Evolutionary conservation across 768 basidiomycete genomes (phyloP).

Genomic region (Tremella fuciformis): DNA sequence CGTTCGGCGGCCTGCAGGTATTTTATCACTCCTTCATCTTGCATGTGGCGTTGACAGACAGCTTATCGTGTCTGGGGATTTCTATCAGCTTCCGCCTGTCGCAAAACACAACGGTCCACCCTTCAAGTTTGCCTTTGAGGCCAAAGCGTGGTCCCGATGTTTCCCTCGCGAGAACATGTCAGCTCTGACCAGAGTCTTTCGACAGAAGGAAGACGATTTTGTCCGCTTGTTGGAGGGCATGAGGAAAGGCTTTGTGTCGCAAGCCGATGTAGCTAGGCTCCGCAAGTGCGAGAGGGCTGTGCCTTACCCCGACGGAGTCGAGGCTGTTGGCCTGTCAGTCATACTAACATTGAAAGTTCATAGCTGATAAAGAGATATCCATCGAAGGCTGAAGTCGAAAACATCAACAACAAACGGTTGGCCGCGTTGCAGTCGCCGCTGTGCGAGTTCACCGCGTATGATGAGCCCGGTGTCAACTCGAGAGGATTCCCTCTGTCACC

Average conservation of each 20-base stretch:
- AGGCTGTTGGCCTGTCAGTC: slow-evolving; percentile 41
- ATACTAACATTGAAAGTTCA: background rate
- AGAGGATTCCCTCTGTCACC: slow-evolving; percentile 23
- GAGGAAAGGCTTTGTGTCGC: slow-evolving; percentile 39
- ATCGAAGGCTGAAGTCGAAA: slow-evolving; percentile 30
- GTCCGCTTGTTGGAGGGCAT: slow-evolving; percentile 48
- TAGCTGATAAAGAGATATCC: slow-evolving; percentile 31
- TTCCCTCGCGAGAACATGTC: slow-evolving; percentile 34
- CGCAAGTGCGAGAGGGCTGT: slow-evolving; percentile 29
- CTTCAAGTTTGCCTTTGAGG: slow-evolving; percentile 49
- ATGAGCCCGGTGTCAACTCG: slow-evolving; percentile 32
- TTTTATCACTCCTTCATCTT: slow-evolving; percentile 1
- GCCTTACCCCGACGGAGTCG: slow-evolving; percentile 33
- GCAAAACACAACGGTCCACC: slow-evolving; percentile 25
- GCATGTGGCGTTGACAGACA: slow-evolving; percentile 10
- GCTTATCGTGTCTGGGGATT: slow-evolving; percentile 53
- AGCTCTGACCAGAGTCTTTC: slow-evolving; percentile 46
- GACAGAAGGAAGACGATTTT: slow-evolving; percentile 48
- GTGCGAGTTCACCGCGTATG: slow-evolving; percentile 19
- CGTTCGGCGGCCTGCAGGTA: slow-evolving; percentile 52
- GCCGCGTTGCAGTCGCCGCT: slow-evolving; percentile 18
- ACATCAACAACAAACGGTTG: slow-evolving; percentile 32
- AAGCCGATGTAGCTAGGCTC: slow-evolving; percentile 26
- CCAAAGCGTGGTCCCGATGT: slow-evolving; percentile 42
- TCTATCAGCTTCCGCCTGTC: slow-evolving; percentile 54